Conservation (phyloP, 441 rosid genomes). For the Geranium incanum region DNA sequence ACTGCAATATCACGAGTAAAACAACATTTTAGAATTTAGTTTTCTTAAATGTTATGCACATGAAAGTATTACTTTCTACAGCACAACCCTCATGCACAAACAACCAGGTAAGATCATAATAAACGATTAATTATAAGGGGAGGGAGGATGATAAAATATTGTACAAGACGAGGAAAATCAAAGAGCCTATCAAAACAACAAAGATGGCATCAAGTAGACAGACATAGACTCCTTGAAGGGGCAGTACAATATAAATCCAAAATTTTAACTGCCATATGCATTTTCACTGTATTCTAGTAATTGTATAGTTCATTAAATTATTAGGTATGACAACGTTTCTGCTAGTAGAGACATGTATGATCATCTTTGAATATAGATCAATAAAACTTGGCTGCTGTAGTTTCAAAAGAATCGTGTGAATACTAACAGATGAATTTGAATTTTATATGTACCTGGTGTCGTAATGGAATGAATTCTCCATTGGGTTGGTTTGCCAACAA, state of each 20-base stretch:
- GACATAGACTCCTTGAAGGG: background rate
- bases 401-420: background rate
- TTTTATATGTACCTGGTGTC: slow-evolving; percentile 44
- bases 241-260: background rate
- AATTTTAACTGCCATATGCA: background rate
- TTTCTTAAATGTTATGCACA: slow-evolving; percentile 1
- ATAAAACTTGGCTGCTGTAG: background rate
- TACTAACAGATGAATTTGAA: slow-evolving; percentile 5
- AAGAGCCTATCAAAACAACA: background rate
- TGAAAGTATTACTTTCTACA: background rate
- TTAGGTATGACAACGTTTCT: background rate
- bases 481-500: slow-evolving; percentile 40
- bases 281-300: background rate
- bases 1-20: slow-evolving; percentile 34
- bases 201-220: background rate
- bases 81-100: background rate
- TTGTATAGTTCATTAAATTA: background rate
- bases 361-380: background rate
- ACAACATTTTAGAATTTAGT: background rate
- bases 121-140: background rate
- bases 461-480: slow-evolving; percentile 42
- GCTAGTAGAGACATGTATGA: background rate
- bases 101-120: background rate
- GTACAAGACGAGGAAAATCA: background rate
- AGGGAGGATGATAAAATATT: background rate